Evolutionary conservation across 176 grass and related monocot species (phyloP).

Genomic region (Bothriochloa decipiens): DNA sequence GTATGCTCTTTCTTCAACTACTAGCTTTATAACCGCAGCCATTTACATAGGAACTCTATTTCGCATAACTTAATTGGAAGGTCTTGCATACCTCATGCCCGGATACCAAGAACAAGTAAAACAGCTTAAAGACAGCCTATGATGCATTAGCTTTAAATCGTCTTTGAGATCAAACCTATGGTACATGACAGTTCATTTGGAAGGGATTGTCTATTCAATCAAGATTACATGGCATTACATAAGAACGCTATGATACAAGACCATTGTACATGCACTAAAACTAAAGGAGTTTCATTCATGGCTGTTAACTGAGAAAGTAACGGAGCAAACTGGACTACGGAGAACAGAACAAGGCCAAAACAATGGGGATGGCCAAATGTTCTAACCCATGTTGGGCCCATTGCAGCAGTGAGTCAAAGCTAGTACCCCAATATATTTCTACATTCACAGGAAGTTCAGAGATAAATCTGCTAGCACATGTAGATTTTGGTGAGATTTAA

Average conservation of each 20-base stretch:
- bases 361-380: neutral
- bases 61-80: neutral
- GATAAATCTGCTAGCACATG: slow-evolving; percentile 6
- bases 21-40: neutral
- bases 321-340: neutral
- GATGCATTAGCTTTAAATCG: neutral
- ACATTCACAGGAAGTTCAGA: slow-evolving; percentile 31
- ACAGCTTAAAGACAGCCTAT: neutral
- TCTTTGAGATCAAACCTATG: neutral
- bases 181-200: neutral
- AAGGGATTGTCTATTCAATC: neutral
- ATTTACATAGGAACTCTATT: neutral
- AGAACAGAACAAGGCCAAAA: neutral
- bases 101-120: neutral
- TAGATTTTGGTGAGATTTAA: slow-evolving; percentile 11
- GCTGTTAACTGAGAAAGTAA: neutral
- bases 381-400: neutral
- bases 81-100: neutral
- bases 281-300: neutral
- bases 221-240: neutral
- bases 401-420: neutral
- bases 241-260: neutral
- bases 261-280: neutral
- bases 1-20: neutral
- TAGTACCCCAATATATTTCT: slow-evolving; percentile 1